A percentile compares a stretch with the other conserved stretches of the same genome.
phyloP scores from a whole-genome alignment of 2,329 filamentous ascomycete species.

The Aspergillus luchuensis region DNA sequence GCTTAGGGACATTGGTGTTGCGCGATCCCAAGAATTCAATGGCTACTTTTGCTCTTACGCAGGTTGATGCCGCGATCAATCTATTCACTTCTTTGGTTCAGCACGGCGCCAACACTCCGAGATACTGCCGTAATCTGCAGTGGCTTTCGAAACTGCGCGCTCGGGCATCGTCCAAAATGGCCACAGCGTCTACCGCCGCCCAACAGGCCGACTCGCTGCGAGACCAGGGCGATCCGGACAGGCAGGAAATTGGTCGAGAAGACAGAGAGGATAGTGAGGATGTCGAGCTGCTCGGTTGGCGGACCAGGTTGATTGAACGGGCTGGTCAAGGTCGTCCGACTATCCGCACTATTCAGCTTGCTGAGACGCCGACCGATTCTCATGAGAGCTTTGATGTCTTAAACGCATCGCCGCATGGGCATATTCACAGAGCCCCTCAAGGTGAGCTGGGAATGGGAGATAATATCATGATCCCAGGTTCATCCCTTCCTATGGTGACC shows the following conservation, averaged over 20 bases:
- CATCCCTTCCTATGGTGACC: background rate
- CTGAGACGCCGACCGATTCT: background rate
- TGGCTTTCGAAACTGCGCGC: background rate
- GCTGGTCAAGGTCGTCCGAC: background rate
- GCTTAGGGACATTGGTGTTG: constrained; percentile 1
- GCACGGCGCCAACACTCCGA: constrained; percentile 1
- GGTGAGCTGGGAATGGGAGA: background rate
- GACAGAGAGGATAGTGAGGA: constrained; percentile 5
- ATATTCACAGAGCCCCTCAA: no score
- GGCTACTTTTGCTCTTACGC: background rate
- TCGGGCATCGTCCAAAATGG: constrained; percentile 1
- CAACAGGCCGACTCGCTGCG: background rate
- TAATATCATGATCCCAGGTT: background rate
- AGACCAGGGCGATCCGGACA: background rate
- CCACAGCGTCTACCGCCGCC: background rate
- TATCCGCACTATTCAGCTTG: constrained; percentile 2
- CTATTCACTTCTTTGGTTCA: constrained; percentile 2
- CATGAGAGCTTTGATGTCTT: background rate
- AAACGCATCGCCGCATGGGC: background rate
- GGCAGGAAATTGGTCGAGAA: background rate
- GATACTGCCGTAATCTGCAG: constrained; percentile 3
- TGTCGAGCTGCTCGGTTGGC: constrained; percentile 5
- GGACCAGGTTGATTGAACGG: constrained; percentile 2
- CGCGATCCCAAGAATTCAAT: background rate
- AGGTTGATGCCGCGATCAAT: constrained; percentile 4